Evolutionary conservation across 2,329 filamentous ascomycete genomes (phyloP).

Genomic region (Trichophyton mentagrophytes): DNA sequence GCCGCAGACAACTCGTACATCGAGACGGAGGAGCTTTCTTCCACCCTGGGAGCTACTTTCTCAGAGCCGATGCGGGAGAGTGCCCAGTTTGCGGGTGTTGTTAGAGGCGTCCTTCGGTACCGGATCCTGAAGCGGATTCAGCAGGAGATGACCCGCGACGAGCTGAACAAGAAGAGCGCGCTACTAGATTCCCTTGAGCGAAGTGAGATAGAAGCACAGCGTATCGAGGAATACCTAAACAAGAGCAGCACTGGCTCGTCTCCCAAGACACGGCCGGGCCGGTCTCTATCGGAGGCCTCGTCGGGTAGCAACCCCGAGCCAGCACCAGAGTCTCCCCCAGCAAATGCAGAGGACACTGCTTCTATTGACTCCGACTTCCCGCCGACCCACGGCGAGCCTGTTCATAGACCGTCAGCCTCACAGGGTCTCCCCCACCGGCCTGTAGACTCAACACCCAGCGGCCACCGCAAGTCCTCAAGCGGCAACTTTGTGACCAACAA

Average conservation of each 20-base stretch:
- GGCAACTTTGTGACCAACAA: constrained; percentile 85
- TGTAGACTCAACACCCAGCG: constrained; percentile 24
- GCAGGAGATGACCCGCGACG: constrained; percentile 92
- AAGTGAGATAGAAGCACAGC: constrained; percentile 81
- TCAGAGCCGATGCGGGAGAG: constrained; percentile 97
- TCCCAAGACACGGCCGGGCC: constrained; percentile 43
- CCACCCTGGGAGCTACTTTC: constrained; percentile 79
- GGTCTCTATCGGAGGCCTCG: constrained; percentile 51
- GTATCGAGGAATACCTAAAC: constrained; percentile 85
- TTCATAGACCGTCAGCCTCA: constrained; percentile 52
- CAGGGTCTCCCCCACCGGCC: constrained; percentile 49
- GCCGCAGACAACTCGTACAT: constrained; percentile 94
- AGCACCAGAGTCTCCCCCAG: constrained; percentile 41
- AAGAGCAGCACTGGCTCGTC: constrained; percentile 45
- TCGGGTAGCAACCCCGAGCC: constrained; percentile 32
- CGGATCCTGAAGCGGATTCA: constrained; percentile 88
- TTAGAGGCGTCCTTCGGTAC: constrained; percentile 77
- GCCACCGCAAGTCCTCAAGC: constrained; percentile 68
- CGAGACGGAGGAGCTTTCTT: constrained; percentile 80
- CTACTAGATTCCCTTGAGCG: constrained; percentile 80
- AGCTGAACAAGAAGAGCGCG: constrained; percentile 72
- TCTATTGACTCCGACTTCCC: constrained; percentile 96
- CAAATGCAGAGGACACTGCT: constrained; percentile 62
- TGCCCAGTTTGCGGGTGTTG: constrained; percentile 91
- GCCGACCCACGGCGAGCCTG: constrained; percentile 64